Evolutionary conservation across 2,329 filamentous ascomycete genomes (phyloP).

Genomic region (Parastagonospora avenae): DNA sequence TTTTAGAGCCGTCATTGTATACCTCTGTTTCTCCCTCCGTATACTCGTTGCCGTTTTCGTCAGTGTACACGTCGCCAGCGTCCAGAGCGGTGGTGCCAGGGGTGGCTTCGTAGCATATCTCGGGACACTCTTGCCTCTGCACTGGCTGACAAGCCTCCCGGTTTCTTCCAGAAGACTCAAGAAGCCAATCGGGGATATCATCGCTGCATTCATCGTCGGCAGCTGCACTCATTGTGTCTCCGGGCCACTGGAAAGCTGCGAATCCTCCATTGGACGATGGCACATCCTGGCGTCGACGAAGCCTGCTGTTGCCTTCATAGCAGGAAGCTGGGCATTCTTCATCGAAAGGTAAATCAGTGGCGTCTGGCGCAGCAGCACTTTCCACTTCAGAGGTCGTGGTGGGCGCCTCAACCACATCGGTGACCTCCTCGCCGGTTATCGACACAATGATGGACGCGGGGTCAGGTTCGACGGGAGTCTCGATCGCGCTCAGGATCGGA

Average conservation of each 20-base stretch:
- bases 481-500: no score
- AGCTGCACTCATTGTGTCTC: neutral
- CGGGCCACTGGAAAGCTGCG: slow-evolving; percentile 15
- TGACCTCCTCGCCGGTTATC: neutral
- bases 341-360: neutral
- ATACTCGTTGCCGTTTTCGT: no score
- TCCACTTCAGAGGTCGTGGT: neutral
- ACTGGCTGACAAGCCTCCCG: neutral
- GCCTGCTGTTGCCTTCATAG: neutral
- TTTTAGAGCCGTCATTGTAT: no score
- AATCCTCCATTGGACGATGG: slow-evolving; percentile 7
- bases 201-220: slow-evolving; percentile 4
- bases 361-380: neutral
- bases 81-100: no score
- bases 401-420: no score
- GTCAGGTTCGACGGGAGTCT: no score
- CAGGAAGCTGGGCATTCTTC: neutral
- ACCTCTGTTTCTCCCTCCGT: no score
- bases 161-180: slow-evolving; percentile 7
- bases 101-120: slow-evolving; percentile 8
- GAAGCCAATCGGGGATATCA: slow-evolving; percentile 14
- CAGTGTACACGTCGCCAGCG: no score
- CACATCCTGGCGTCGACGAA: neutral
- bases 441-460: no score
- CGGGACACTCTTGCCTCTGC: slow-evolving; percentile 9